phyloP scores from a whole-genome alignment of 345 rosid genomes.

The Luvunga scandens region DNA sequence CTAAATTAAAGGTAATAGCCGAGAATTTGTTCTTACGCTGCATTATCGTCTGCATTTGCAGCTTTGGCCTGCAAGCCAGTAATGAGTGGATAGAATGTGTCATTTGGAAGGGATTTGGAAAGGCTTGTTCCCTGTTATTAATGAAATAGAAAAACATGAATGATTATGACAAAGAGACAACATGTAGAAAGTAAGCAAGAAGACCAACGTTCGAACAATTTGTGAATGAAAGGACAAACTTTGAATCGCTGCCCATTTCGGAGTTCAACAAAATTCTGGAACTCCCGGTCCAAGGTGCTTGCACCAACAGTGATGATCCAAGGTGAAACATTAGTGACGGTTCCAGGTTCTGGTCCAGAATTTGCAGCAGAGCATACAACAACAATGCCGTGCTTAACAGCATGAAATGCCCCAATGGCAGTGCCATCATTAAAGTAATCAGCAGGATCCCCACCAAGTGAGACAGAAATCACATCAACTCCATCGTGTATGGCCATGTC shows the following conservation, averaged over 20 bases:
- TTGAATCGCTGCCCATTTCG: slow-evolving; percentile 34
- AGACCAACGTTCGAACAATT: background rate
- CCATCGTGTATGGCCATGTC: slow-evolving; percentile 57
- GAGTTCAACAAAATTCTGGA: slow-evolving; percentile 36
- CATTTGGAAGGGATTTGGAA: slow-evolving; percentile 29
- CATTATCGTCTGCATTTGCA: slow-evolving; percentile 19
- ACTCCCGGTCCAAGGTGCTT: slow-evolving; percentile 50
- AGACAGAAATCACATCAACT: slow-evolving; percentile 51
- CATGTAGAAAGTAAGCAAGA: background rate
- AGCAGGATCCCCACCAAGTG: slow-evolving; percentile 33
- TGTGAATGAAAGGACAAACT: background rate
- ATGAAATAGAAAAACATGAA: background rate
- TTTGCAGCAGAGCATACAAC: slow-evolving; percentile 59
- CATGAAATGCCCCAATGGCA: slow-evolving; percentile 54
- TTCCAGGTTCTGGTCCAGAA: slow-evolving; percentile 35
- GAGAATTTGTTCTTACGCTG: slow-evolving; percentile 37
- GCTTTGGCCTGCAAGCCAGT: slow-evolving; percentile 29
- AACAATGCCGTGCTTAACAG: slow-evolving; percentile 37
- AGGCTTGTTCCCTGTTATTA: slow-evolving; percentile 40
- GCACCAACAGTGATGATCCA: slow-evolving; percentile 69
- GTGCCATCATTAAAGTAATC: slow-evolving; percentile 31
- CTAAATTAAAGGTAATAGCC: no score
- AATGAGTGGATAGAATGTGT: slow-evolving; percentile 38
- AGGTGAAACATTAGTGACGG: slow-evolving; percentile 49
- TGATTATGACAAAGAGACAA: background rate